Conservation (phyloP, 106 monocot species). For the Dendrobium officinale region DNA sequence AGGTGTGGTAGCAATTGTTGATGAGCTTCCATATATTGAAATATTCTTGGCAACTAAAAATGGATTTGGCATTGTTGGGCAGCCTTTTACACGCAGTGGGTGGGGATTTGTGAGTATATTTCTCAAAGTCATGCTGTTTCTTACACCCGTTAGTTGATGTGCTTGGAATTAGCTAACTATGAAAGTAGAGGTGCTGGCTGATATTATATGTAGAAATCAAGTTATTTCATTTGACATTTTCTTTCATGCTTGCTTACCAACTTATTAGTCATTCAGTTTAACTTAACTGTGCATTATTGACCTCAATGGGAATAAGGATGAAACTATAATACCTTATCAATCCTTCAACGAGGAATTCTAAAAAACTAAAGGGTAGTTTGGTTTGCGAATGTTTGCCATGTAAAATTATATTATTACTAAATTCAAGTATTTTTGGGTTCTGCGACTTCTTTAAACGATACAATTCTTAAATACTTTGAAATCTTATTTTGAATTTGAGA, state of each 20-base stretch:
- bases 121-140: neutral
- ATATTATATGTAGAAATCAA: neutral
- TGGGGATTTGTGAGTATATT: constrained; percentile 87
- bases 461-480: too few species aligned
- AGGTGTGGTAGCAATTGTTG: constrained; percentile 77
- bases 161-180: neutral
- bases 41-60: constrained; percentile 36
- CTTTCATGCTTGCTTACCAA: neutral
- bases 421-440: too few species aligned
- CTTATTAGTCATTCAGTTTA: neutral
- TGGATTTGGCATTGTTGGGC: constrained; percentile 55
- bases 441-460: too few species aligned
- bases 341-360: too few species aligned
- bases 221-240: neutral
- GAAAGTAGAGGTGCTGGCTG: neutral
- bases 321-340: too few species aligned
- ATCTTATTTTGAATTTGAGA: too few species aligned
- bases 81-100: constrained; percentile 58
- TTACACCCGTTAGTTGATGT: neutral
- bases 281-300: neutral
- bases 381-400: too few species aligned
- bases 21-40: constrained; percentile 73
- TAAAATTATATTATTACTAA: too few species aligned
- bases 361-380: neutral
- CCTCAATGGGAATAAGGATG: neutral